phyloP scores from a whole-genome alignment of 140 eudicot genomes.

The Oenanthe javanica region DNA sequence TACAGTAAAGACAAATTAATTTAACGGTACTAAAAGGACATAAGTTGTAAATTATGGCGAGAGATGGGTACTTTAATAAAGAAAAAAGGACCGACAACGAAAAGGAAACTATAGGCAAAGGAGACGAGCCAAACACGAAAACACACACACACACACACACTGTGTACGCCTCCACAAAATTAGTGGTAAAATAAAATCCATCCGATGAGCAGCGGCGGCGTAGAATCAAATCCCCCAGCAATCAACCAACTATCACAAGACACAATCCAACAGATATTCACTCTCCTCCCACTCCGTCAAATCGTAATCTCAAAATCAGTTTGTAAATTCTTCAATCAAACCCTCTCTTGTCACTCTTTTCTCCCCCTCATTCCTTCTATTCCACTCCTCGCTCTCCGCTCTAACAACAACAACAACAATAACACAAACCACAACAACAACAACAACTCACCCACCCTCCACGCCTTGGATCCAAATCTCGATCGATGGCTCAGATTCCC shows the following conservation, averaged over 20 bases:
- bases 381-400: slow-evolving; percentile 56
- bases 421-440: too few species aligned
- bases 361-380: slow-evolving; percentile 27
- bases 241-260: slow-evolving; percentile 62
- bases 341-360: slow-evolving; percentile 53
- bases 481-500: slow-evolving; percentile 53
- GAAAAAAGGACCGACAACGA: too few species aligned
- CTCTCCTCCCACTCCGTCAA: slow-evolving; percentile 55
- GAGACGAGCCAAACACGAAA: too few species aligned
- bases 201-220: too few species aligned
- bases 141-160: too few species aligned
- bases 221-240: slow-evolving; percentile 10
- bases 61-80: too few species aligned
- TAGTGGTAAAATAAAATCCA: neutral
- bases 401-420: neutral
- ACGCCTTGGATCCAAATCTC: slow-evolving; percentile 52
- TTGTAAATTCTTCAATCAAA: slow-evolving; percentile 36
- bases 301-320: slow-evolving; percentile 51
- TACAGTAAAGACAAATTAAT: too few species aligned
- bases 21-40: too few species aligned
- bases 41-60: too few species aligned
- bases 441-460: slow-evolving; percentile 44
- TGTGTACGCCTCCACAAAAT: too few species aligned
- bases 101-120: too few species aligned
- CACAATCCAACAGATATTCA: slow-evolving; percentile 78